Base-by-base conservation (phyloP, 495 filamentous ascomycete genomes). In the Tuber magnatum region DNA sequence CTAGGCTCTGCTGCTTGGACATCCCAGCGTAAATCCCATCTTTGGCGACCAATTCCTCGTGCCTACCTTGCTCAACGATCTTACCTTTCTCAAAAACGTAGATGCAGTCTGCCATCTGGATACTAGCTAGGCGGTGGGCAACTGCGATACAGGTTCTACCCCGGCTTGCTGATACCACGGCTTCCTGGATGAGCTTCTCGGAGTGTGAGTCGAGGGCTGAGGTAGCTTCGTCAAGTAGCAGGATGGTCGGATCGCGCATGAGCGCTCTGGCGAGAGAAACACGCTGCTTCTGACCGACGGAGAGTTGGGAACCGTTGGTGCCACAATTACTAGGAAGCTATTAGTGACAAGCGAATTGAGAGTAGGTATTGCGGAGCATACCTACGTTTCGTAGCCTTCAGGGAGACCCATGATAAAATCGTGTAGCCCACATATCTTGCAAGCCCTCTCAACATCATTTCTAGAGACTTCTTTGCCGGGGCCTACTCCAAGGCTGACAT, bases 211-310 rank as follows among this genome's bases (percentile, higher is more conserved):
- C 91, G 28, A 93, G 80, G 1, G 88, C 87, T 39, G 83, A 87
- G 0, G 92, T 93, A 16, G 91, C 90, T 80, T 94, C 92, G 78
- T 94, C 92, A n/a, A 95, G 84, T 16, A 95, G 85, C 41, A 95
- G 84, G 56, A 95, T 87, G 20, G 86, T 85, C 0, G 92, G 90
- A 72, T 93, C 85, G 68, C 91, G 88, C 39, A 94, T 85, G 18
- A 91, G 83, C 6, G 90, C 89, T 28, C 90, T 84, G 8, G 90
- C 91, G 73, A 92, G 85, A 9, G 89, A 86, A 9, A 92, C 81
- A 35, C 90, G 84, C 76, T 92, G 90, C 70, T 88, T 88, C 76
- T 92, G 89, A 2, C 89, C 89, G 42, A 88, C 88, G 28, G 88
- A 90, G 46, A 92, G 87, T 32, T 87, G 85, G 1, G 85, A 84